Evolutionary conservation across 2,329 filamentous ascomycete genomes (phyloP).

Genomic region (Venturia aucupariae): DNA sequence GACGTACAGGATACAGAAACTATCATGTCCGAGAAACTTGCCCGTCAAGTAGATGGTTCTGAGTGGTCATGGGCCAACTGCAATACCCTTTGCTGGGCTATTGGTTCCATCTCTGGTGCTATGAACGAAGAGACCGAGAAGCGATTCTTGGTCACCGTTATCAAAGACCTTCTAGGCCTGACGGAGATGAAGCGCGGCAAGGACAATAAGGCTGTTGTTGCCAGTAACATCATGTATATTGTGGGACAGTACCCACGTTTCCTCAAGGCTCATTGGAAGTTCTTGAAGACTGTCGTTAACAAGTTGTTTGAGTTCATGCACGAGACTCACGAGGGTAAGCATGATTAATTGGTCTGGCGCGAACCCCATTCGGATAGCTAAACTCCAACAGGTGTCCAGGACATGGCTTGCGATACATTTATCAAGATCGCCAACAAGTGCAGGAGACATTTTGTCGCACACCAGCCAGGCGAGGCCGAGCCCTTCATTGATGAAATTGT

Average conservation of each 20-base stretch:
- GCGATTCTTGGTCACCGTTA: constrained; percentile 94
- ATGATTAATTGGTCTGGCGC: constrained; percentile 15
- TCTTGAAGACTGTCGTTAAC: constrained; percentile 98
- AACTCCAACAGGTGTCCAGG: constrained; percentile 66
- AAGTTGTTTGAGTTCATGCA: constrained; percentile 99
- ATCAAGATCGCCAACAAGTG: constrained; percentile 99
- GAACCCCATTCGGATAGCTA: not conserved
- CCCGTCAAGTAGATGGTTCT: constrained; percentile 83
- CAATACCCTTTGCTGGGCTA: constrained; percentile 99
- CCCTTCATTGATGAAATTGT: constrained; percentile 99
- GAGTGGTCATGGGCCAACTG: constrained; percentile 99
- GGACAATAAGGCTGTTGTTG: constrained; percentile 98
- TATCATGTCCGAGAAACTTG: constrained; percentile 98
- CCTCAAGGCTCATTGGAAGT: constrained; percentile 99
- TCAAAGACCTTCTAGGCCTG: constrained; percentile 91
- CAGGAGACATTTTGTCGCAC: constrained; percentile 89
- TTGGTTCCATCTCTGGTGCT: constrained; percentile 93
- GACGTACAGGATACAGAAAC: constrained; percentile 96
- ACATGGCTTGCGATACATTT: constrained; percentile 99
- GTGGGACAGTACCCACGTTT: constrained; percentile 98
- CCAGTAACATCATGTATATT: constrained; percentile 99
- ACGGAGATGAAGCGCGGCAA: constrained; percentile 99
- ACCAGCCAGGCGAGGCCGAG: constrained; percentile 87
- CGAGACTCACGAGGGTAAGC: constrained; percentile 86
- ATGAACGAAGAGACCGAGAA: constrained; percentile 99